Evolutionary conservation across 345 rosid genomes (phyloP), one percentile per base, ranked within the genome.

Genomic region (Barbarea vulgaris): DNA sequence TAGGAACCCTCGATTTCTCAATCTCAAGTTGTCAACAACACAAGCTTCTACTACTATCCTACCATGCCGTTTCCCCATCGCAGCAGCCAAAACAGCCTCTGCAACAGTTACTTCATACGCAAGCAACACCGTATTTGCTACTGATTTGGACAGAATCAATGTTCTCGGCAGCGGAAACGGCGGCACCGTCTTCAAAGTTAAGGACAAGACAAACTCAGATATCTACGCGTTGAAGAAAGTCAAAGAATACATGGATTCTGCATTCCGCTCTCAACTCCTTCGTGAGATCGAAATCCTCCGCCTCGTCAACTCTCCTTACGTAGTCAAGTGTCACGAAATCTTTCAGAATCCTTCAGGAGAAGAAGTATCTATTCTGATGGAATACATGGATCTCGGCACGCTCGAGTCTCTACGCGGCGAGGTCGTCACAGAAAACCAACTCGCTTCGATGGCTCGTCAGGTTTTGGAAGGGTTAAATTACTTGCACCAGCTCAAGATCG

Each of bases 161-260:
- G 90, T 88, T 5, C 83, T 90, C 0, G 95, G 98, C 55, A 84
- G 81, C 66, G 98, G 97, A 1, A 92, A 88, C 72, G 89, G 96
- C 1, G 96, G 96, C 6, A 88, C 88, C 0, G 96, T 92, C 67
- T 93, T 88, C 83, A 86, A 87, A 70, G 96, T 84, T 18, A 83
- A 75, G 25, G 84, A 90, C 69, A 84, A 80, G 55, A 70, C 75
- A 4, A 87, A 90, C 31, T 84, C 89, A 9, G 79, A 81, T 33
- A 67, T 75, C 48, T 88, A 82, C 56, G 98, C 96, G 7, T 81
- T 90, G 59, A 93, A 93, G 74, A 84, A 82, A 7, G 81, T 87
- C 55, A 83, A 79, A 60, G 85, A 77, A 48, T 84, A 81, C 80
- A 75, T 80, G 18, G 93, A 89, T 69, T 53, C 86, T 14, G 25